phyloP scores from a whole-genome alignment of 169 alveolate genomes.

The Plasmodium berghei region DNA sequence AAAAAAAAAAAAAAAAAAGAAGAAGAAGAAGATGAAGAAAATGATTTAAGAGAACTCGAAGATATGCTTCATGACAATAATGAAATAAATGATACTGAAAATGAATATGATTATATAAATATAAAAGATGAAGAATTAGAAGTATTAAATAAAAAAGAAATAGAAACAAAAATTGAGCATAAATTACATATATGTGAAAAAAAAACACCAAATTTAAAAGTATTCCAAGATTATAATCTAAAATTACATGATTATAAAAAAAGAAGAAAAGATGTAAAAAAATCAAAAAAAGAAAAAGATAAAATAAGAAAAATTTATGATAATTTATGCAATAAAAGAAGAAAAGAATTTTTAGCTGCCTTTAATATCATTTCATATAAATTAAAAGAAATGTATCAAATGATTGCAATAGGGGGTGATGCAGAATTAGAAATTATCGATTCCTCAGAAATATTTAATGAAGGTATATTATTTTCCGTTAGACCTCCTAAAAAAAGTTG shows the following conservation, averaged over 20 bases:
- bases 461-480: conserved; percentile 97
- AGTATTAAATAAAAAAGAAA: conserved; percentile 78
- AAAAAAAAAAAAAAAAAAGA: conserved; percentile 37
- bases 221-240: conserved; percentile 78
- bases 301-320: conserved; percentile 78
- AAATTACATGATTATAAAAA: conserved; percentile 80
- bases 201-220: conserved; percentile 77
- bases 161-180: conserved; percentile 80
- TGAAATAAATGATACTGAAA: conserved; percentile 65
- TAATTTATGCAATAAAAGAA: conserved; percentile 80
- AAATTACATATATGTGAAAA: conserved; percentile 61
- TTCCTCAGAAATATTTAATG: conserved; percentile 97
- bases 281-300: conserved; percentile 76
- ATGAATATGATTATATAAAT: conserved; percentile 67
- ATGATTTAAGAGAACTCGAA: conserved; percentile 59
- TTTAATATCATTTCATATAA: conserved; percentile 88
- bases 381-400: conserved; percentile 92
- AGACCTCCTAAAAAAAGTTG: conserved; percentile 98
- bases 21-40: conserved; percentile 4
- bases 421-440: conserved; percentile 98
- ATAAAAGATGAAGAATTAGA: conserved; percentile 77
- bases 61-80: conserved; percentile 29
- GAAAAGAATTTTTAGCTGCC: conserved; percentile 87
- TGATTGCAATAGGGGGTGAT: conserved; percentile 97
- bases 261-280: conserved; percentile 78